Percentiles rank a stretch among this genome's conserved stretches.
These are phyloP conservation scores for Piromyces sp. DNA, from an alignment of 192 early-diverging fungal species.

Conservation along the genomic window DNA sequence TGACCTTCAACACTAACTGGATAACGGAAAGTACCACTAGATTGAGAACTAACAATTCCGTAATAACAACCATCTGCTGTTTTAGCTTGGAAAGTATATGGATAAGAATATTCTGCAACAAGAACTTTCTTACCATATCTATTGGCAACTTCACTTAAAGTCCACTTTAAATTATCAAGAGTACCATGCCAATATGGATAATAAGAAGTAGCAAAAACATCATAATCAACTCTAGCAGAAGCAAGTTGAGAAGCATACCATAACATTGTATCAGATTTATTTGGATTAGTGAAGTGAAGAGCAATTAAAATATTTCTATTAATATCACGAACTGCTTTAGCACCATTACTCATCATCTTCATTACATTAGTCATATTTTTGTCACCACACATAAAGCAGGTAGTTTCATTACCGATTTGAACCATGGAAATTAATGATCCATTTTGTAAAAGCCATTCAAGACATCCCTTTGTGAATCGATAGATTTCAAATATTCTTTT, in stretches of 20 bases:
- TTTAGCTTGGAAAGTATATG: not conserved
- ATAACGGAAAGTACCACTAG: not conserved
- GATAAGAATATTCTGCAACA: not conserved
- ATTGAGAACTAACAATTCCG: not conserved
- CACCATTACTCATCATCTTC: not conserved
- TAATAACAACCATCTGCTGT: not conserved
- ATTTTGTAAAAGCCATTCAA: not conserved
- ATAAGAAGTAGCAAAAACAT: not conserved
- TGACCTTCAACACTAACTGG: not conserved
- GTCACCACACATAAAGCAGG: not conserved
- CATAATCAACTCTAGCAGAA: not conserved
- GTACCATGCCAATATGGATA: not conserved
- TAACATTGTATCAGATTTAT: not conserved
- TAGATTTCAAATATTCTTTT: not conserved
- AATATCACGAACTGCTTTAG: not conserved
- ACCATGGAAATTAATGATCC: not conserved
- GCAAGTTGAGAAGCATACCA: not conserved
- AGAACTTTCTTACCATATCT: not conserved
- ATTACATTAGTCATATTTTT: not conserved
- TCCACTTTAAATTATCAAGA: not conserved
- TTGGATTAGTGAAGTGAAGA: not conserved
- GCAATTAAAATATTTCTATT: not conserved
- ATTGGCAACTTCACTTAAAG: not conserved
- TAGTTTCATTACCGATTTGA: not conserved
- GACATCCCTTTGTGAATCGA: not conserved